Conservation (phyloP, 1,139 yeast genomes). For the Pichia sp. region DNA sequence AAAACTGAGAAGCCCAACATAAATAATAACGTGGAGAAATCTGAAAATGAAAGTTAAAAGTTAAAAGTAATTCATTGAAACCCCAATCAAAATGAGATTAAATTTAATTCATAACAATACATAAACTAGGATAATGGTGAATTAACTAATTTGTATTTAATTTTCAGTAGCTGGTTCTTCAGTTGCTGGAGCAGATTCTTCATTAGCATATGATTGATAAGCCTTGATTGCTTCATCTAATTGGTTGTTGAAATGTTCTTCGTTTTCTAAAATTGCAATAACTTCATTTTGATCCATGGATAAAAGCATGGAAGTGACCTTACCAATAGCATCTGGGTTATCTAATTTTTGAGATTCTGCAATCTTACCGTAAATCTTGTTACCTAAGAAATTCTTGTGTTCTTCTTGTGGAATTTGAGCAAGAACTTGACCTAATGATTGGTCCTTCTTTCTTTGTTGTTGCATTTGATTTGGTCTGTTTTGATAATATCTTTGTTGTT, state of each 20-base stretch:
- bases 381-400: conserved; percentile 96
- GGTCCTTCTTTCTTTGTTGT: conserved; percentile 16
- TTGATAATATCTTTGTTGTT: conserved; percentile 40
- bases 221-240: conserved; percentile 94
- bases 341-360: conserved; percentile 76
- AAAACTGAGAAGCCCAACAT: not conserved
- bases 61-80: not conserved
- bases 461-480: conserved; percentile 28
- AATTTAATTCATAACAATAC: not conserved
- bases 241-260: conserved; percentile 82
- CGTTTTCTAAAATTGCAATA: conserved; percentile 82
- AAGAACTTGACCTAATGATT: conserved; percentile 23
- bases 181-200: conserved; percentile 16
- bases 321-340: conserved; percentile 95
- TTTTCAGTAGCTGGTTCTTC: conserved; percentile 10
- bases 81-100: conserved; percentile 1
- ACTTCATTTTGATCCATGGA: conserved; percentile 93
- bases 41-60: not conserved
- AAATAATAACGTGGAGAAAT: not conserved
- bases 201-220: conserved; percentile 69
- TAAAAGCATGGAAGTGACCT: conserved; percentile 98
- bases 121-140: not conserved
- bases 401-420: conserved; percentile 66
- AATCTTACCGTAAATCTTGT: conserved; percentile 93
- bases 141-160: not conserved